Evolutionary conservation across 140 eudicot species (phyloP).

Genomic region (Ambrosia hybrid): DNA sequence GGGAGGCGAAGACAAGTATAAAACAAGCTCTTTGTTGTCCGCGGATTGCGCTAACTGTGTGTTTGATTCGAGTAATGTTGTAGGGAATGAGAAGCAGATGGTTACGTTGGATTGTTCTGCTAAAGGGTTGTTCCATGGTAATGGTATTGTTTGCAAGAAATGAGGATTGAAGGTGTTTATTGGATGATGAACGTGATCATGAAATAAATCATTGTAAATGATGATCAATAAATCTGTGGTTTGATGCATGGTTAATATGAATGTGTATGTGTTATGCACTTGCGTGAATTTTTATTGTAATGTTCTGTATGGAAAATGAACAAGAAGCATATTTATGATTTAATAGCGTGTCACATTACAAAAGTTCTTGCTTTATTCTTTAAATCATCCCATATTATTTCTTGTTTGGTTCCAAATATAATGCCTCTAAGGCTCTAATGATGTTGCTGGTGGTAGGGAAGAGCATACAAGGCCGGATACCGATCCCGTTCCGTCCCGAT

Average conservation of each 20-base stretch:
- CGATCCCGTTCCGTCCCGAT: no score
- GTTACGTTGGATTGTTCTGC: slow-evolving; percentile 41
- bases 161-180: slow-evolving; percentile 6
- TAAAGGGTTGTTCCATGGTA: slow-evolving; percentile 37
- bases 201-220: slow-evolving; percentile 8
- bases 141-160: slow-evolving; percentile 52
- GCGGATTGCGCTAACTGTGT: slow-evolving; percentile 47
- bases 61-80: slow-evolving; percentile 34
- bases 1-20: slow-evolving; percentile 47
- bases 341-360: background rate
- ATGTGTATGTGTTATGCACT: background rate
- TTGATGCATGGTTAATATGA: no score
- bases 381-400: background rate
- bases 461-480: no score
- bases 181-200: background rate
- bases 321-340: background rate
- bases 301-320: background rate
- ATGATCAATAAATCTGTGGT: background rate
- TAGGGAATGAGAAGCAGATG: slow-evolving; percentile 11
- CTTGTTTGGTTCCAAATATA: no score
- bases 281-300: background rate
- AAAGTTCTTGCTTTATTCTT: background rate
- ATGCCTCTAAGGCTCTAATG: no score
- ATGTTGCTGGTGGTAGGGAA: no score
- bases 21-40: slow-evolving; percentile 40